Base-by-base conservation (phyloP, 257 asterid genomes). In the Solanum tarapatanum region DNA sequence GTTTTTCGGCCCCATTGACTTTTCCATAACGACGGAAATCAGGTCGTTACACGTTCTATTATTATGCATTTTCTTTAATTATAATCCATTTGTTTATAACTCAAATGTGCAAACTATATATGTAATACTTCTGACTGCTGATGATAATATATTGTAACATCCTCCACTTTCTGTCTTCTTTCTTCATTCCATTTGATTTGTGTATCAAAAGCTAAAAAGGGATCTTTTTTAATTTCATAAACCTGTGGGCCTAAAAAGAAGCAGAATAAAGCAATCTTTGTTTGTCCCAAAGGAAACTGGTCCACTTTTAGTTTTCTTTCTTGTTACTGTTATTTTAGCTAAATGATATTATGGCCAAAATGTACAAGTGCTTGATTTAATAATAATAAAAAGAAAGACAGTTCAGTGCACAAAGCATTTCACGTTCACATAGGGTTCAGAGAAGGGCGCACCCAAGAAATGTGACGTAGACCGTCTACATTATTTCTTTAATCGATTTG, bases 171-270 rank as follows among this genome's bases (percentile, higher is more conserved):
- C 74, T 69, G 87, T 66, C 87, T 66, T 77, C 37, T 70, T 77
- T 64, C 72, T 60, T 58, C 66, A 12, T 68, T 82, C 70, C 75
- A 33, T 85, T 80, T 39, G 32, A 33, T 60, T 79, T 79, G 19
- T 43, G 76, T 17, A 35, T 85, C 83, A 88, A 88, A 83, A 88
- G 39, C 90, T 75, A 68, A 84, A 84, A 60, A 77, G 76, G 4
- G 86, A 26, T 51, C 70, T 80, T 80, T 68, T 69, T 85, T n/a
- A 51, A 41, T 26, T 26, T 45, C 58, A 30, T 80, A 55, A 16
- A 51, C 28, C 17, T 8, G 72, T 69, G 87, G 87, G 26, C 84
- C 90, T 8, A 48, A 16, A 41, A 36, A 86, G 66, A 64, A 58
- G 68, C 84, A 41, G 74, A 41, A 45, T 84, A 79, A 60, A 62